phyloP scores from a whole-genome alignment of 805 yeast genomes.

The Wickerhamomyces chambardii region DNA sequence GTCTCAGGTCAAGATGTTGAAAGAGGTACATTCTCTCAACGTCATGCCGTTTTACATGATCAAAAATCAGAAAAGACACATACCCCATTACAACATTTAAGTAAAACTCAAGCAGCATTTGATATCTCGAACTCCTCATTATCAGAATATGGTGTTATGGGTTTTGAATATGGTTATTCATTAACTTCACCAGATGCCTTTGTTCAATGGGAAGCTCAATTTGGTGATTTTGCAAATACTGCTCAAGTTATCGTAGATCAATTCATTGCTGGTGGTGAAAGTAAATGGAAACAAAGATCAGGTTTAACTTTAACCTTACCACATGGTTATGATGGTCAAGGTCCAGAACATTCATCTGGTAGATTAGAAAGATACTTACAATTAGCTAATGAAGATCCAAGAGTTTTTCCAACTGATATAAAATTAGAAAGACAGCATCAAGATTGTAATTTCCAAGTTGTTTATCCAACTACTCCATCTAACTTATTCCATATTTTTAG shows the following conservation, averaged over 20 bases:
- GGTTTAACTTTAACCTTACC: slow-evolving; percentile 94
- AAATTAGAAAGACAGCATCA: slow-evolving; percentile 96
- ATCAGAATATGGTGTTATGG: slow-evolving; percentile 99
- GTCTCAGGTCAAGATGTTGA: slow-evolving; percentile 99
- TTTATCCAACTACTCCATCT: slow-evolving; percentile 97
- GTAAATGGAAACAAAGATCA: slow-evolving; percentile 98
- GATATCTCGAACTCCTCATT: slow-evolving; percentile 89
- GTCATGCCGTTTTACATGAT: slow-evolving; percentile 97
- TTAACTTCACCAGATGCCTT: slow-evolving; percentile 95
- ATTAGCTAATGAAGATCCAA: slow-evolving; percentile 92
- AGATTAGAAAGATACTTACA: slow-evolving; percentile 95
- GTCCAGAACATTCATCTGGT: slow-evolving; percentile 99
- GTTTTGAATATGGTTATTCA: slow-evolving; percentile 98
- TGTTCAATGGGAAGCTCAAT: slow-evolving; percentile 99
- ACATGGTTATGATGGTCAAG: slow-evolving; percentile 99
- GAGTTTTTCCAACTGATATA: slow-evolving; percentile 84
- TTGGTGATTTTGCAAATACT: slow-evolving; percentile 99
- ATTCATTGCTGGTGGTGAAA: slow-evolving; percentile 93
- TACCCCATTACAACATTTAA: slow-evolving; percentile 77
- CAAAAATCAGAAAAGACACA: slow-evolving; percentile 78
- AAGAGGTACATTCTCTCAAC: slow-evolving; percentile 99
- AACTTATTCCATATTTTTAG: slow-evolving; percentile 93
- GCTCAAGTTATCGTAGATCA: slow-evolving; percentile 98
- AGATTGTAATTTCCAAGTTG: slow-evolving; percentile 96
- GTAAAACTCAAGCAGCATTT: slow-evolving; percentile 78